Conservation (phyloP, 768 basidiomycete genomes). For the Mycena olivaceomarginata region DNA sequence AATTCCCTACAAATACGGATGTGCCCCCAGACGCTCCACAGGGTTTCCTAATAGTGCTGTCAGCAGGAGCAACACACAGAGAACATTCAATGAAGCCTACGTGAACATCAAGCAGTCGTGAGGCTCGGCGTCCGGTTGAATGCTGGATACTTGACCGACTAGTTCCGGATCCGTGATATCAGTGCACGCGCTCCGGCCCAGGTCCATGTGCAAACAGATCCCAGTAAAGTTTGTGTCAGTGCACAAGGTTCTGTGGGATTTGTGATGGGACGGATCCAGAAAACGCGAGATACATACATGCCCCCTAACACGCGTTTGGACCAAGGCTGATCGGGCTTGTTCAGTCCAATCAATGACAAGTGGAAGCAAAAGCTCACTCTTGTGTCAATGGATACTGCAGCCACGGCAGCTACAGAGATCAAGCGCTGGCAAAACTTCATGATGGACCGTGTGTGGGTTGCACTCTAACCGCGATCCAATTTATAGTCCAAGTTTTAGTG, state of each 20-base stretch:
- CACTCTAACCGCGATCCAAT: too few species aligned
- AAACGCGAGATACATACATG: conserved; percentile 25
- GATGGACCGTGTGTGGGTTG: background rate
- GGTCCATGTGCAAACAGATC: conserved; percentile 26
- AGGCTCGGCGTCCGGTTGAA: conserved; percentile 20
- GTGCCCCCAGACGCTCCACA: background rate
- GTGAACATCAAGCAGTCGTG: conserved; percentile 31
- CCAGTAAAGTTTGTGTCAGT: conserved; percentile 28
- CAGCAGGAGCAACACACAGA: conserved; percentile 15
- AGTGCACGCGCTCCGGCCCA: conserved; percentile 23
- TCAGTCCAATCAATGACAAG: conserved; percentile 20
- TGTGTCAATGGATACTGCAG: background rate
- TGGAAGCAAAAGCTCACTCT: background rate
- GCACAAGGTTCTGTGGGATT: conserved; percentile 23
- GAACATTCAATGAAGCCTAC: conserved; percentile 21
- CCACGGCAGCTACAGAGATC: background rate
- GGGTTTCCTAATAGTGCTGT: conserved; percentile 19
- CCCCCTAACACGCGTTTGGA: conserved; percentile 30
- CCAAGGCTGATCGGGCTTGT: conserved; percentile 18
- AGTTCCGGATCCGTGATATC: conserved; percentile 29
- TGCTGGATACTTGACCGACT: conserved; percentile 32
- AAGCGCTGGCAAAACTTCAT: background rate
- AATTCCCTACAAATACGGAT: conserved; percentile 25
- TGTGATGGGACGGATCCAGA: conserved; percentile 17
- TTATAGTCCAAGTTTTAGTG: too few species aligned